Base-by-base conservation (phyloP, 768 basidiomycete genomes). In the Tephrocybe sp. region DNA sequence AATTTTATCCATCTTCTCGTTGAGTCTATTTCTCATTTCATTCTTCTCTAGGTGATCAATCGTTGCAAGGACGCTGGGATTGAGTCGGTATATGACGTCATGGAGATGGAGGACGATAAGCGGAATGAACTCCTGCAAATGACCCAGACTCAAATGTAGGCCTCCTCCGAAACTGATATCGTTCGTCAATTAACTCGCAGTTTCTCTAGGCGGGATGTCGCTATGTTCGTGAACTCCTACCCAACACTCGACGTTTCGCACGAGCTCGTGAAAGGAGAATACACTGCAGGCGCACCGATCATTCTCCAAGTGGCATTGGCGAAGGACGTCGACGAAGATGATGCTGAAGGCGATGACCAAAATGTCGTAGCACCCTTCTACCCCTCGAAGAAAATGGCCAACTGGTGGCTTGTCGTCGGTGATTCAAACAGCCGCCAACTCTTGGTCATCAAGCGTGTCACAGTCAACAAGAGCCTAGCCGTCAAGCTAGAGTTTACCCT, bases 381-480 rank as follows among this genome's bases (percentile, higher is more conserved):
- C 11, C 27, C 27, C 27, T 29, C 27, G 11, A 29, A 29, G 27
- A 29, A 34, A 75, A 80, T 92, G 67, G 83, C 89, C 49, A 94
- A 93, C 61, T 98, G 94, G 95, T 98, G 94, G 94, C 78, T 97
- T 27, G 94, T 98, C 40, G 77, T 97, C 11, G 93, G 92, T n/a
- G 89, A 94, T 45, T 76, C 86, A 4, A 73, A 73, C 27, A 84
- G 81, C n/a, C 81, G 84, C 30, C 88, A 92, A 58, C 73, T 99
- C 11, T 84, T 92, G 4, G 74, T 91, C 69, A 73, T 84, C 70
- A 95, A 97, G 73, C 86, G 86, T 36, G 91, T 97, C 24, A 95
- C 95, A 0, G 81, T 93, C 76, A 90, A 76, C 82, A 94, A 79
- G 73, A 85, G 65, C 56, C 78, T 97, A n/a, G 71, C 73, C 15